Conservation (phyloP, 2,329 filamentous ascomycete genomes). For the Trichoderma pleuroti region DNA sequence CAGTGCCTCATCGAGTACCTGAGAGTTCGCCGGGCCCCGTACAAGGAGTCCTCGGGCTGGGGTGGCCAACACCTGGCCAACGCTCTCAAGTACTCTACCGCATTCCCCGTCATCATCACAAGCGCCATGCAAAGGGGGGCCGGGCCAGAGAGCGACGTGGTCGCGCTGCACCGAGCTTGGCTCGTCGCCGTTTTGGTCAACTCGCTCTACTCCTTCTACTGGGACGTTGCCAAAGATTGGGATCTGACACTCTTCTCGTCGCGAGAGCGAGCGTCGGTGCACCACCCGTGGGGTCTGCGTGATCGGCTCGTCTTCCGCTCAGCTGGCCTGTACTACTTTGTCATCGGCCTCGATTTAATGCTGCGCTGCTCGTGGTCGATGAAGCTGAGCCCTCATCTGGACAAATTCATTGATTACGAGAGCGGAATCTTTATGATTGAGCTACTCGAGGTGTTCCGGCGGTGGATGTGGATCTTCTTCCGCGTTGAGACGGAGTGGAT, state of each 20-base stretch:
- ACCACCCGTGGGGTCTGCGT: constrained; percentile 75
- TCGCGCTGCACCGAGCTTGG: constrained; percentile 57
- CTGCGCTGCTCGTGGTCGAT: constrained; percentile 88
- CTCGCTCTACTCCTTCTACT: constrained; percentile 95
- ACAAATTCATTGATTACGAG: constrained; percentile 83
- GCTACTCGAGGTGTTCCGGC: constrained; percentile 76
- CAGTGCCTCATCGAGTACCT: constrained; percentile 89
- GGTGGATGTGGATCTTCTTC: constrained; percentile 98
- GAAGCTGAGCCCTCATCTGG: constrained; percentile 77
- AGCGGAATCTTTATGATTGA: constrained; percentile 85
- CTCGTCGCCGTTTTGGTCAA: constrained; percentile 73
- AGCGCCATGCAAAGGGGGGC: constrained; percentile 67
- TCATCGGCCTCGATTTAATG: constrained; percentile 72
- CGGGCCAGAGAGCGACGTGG: constrained; percentile 40
- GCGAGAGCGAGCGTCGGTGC: constrained; percentile 54
- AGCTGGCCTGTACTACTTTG: constrained; percentile 74
- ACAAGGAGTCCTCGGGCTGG: constrained; percentile 60
- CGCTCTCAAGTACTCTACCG: constrained; percentile 89
- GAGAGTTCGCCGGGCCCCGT: constrained; percentile 60
- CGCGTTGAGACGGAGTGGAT: constrained; percentile 92
- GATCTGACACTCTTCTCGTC: constrained; percentile 78
- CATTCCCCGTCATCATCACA: constrained; percentile 86
- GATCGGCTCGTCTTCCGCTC: constrained; percentile 69
- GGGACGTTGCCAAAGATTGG: constrained; percentile 97
- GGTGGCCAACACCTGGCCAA: constrained; percentile 89